A percentile compares a stretch with the other conserved stretches of the same genome.
Evolutionary conservation across 257 asterid species (phyloP).

Genomic region (Solanum clarkiae): DNA sequence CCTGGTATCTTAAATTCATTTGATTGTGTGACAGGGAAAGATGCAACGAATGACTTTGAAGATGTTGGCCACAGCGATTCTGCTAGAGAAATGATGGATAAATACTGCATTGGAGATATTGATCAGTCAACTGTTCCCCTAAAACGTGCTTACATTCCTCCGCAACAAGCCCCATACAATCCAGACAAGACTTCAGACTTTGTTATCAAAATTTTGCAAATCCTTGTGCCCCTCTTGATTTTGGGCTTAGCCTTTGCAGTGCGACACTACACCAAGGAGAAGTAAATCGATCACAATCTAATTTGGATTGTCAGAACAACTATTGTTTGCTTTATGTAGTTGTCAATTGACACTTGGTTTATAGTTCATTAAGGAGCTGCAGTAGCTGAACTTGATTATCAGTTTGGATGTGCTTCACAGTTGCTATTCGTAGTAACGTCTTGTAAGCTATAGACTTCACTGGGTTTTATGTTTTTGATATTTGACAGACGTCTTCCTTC

Average conservation of each 20-base stretch:
- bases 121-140: slow-evolving; percentile 10
- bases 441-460: neutral
- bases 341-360: neutral
- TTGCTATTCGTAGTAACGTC: neutral
- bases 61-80: slow-evolving; percentile 11
- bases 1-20: neutral
- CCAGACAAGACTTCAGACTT: slow-evolving; percentile 14
- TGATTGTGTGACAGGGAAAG: slow-evolving; percentile 7
- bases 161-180: slow-evolving; percentile 2
- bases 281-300: neutral
- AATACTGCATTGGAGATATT: slow-evolving; percentile 5
- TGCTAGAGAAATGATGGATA: slow-evolving; percentile 7
- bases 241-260: slow-evolving; percentile 14
- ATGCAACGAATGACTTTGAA: slow-evolving; percentile 18
- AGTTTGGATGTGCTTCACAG: neutral
- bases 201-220: slow-evolving; percentile 11
- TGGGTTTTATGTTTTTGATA: neutral
- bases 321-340: neutral
- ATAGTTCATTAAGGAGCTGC: neutral
- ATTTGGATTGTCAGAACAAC: neutral
- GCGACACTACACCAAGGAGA: slow-evolving; percentile 15
- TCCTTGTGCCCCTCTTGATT: slow-evolving; percentile 15
- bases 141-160: slow-evolving; percentile 1
- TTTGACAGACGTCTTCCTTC: neutral
- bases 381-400: neutral